Conservation (phyloP, 139 green algal genomes). For the Tetradesmus lagerheimii region DNA sequence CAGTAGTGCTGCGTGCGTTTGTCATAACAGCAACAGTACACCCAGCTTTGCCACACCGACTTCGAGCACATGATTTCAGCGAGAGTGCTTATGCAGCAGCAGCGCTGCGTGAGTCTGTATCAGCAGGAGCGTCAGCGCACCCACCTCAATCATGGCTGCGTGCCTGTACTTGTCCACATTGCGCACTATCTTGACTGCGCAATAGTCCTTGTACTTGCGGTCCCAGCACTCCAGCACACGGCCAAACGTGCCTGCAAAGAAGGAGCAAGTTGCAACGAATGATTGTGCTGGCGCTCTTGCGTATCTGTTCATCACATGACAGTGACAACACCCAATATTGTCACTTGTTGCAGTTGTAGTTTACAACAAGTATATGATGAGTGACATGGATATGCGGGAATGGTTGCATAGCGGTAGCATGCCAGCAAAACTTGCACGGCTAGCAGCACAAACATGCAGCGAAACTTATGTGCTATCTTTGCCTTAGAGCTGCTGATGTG, state of each 20-base stretch:
- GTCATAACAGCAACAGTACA: too few species aligned
- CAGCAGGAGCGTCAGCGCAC: neutral
- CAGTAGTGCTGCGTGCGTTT: neutral
- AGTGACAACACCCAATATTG: neutral
- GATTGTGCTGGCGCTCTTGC: neutral
- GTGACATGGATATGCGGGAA: neutral
- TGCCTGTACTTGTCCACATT: slow-evolving; percentile 98
- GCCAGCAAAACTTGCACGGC: neutral
- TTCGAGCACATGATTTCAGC: too few species aligned
- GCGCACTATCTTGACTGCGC: slow-evolving; percentile 97
- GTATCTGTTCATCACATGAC: too few species aligned
- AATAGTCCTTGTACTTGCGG: slow-evolving; percentile 82
- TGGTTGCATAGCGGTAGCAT: neutral
- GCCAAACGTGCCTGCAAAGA: slow-evolving; percentile 72
- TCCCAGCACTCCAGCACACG: slow-evolving; percentile 98
- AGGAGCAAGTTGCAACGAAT: neutral
- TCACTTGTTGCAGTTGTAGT: neutral
- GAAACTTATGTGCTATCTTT: neutral
- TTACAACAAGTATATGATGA: neutral
- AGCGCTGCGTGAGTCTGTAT: neutral
- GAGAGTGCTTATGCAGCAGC: too few species aligned
- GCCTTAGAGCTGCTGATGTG: neutral
- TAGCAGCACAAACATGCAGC: neutral
- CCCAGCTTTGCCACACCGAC: too few species aligned
- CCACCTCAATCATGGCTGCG: slow-evolving; percentile 97